Conservation (phyloP, 2,329 filamentous ascomycete species). For the Ophiostoma fasciatum region DNA sequence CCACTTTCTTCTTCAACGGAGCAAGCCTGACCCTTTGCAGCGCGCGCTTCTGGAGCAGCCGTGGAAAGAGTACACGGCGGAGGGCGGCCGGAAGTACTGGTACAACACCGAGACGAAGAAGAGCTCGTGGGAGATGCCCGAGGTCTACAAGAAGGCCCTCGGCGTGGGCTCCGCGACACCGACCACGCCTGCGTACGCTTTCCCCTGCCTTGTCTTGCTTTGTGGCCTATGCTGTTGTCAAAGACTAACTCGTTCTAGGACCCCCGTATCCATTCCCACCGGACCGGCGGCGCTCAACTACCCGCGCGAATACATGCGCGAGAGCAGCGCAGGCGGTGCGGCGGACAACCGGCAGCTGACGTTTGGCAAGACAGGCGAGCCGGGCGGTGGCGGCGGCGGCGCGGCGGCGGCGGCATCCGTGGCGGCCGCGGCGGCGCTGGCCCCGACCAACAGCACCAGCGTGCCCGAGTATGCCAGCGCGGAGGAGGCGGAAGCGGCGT, state of each 20-base stretch:
- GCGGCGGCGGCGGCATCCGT: conserved; percentile 30
- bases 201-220: not conserved
- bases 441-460: conserved; percentile 50
- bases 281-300: conserved; percentile 19
- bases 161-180: conserved; percentile 39
- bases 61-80: conserved; percentile 84
- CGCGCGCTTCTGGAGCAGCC: conserved; percentile 67
- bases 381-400: conserved; percentile 24
- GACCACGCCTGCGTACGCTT: conserved; percentile 27
- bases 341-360: conserved; percentile 44
- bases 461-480: conserved; percentile 66
- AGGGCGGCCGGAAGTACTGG: conserved; percentile 87
- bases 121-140: conserved; percentile 91
- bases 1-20: conserved; percentile 8
- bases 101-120: conserved; percentile 83
- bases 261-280: conserved; percentile 20
- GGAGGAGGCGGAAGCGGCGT: conserved; percentile 86
- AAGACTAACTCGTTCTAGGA: conserved; percentile 4
- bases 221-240: conserved; percentile 12
- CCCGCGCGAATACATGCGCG: conserved; percentile 10
- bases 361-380: conserved; percentile 39
- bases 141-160: conserved; percentile 61
- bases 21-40: conserved; percentile 27
- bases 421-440: conserved; percentile 26
- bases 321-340: conserved; percentile 19